Base-by-base conservation (phyloP, 768 basidiomycete genomes). In the Rhizopogon vesiculosus region DNA sequence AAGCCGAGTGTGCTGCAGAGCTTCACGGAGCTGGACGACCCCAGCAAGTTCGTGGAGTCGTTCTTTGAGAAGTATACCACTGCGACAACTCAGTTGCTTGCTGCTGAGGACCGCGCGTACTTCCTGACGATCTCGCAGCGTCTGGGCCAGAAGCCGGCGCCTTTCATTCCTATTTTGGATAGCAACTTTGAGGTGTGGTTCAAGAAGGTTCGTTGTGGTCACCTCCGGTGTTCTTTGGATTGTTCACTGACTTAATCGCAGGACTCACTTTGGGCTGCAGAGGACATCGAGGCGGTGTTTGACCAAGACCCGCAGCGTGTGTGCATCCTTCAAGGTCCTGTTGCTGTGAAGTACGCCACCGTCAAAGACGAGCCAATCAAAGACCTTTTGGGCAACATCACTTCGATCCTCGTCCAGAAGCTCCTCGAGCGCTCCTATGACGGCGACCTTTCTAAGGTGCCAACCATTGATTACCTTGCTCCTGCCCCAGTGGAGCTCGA, bases 241-340 rank as follows among this genome's bases (percentile, higher is more conserved):
- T 51, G 25, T 8, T 42, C 49, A 59, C 58, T 62, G 28, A 69
- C 52, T 22, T 31, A 19, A 10, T 59, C 50, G 19, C 61, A 93
- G 91, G 96, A 98, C 70, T 98, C 96, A 7, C 83, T 98, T 10
- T 98, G 96, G 95, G 90, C 91, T 41, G 91, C 93, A 2, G 96
- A 98, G 72, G 97, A 99, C 69, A 94, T 98, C 60, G 97, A 98
- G 58, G 96, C 95, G 13, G 94, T 99, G 42, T 97, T 98, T 66
- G 97, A 98, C 73, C 93, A 96, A 74, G 97, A 98, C 71, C 96
- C 96, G 25, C 92, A 99, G 71, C 89, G 97, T 59, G 95, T 98
- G 28, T 96, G 93, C 66, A 96, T 99, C 63, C 83, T 99, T 51
- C 94, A 97, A 73, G 97, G 97, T 19, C 97, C 97, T 13, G 89